These are phyloP conservation scores for Dryadomyces quercivorus DNA, from an alignment of 2,329 filamentous ascomycete species.

Conservation along the genomic window DNA sequence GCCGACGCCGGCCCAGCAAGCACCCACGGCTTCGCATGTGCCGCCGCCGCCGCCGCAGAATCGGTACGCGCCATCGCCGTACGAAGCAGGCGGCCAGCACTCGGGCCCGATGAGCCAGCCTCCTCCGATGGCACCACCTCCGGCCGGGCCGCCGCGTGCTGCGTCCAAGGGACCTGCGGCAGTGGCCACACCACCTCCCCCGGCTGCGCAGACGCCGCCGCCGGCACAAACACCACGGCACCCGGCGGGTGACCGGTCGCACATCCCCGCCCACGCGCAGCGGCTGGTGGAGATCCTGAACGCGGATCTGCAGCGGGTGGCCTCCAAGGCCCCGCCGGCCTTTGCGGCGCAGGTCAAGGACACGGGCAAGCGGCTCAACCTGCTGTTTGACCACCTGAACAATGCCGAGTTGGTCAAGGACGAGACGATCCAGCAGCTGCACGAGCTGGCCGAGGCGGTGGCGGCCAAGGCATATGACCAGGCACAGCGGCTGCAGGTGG, in stretches of 20 bases:
- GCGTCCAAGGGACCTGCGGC: constrained; percentile 15
- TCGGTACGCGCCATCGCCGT: constrained; percentile 49
- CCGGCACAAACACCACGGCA: constrained; percentile 51
- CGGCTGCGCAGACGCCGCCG: constrained; percentile 14
- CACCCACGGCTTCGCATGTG: constrained; percentile 22
- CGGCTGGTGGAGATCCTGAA: constrained; percentile 71
- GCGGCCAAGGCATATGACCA: constrained; percentile 56
- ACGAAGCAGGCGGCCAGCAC: constrained; percentile 27
- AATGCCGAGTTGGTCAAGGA: constrained; percentile 82
- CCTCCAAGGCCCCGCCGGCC: constrained; percentile 69
- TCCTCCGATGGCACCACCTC: constrained; percentile 22
- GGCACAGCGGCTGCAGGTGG: constrained; percentile 57
- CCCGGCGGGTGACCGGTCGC: constrained; percentile 76
- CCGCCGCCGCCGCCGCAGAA: constrained; percentile 28
- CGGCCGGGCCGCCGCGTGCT: constrained; percentile 28
- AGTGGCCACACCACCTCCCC: not conserved
- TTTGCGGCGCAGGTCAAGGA: constrained; percentile 87
- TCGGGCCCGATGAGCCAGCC: constrained; percentile 19
- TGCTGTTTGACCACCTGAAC: constrained; percentile 95
- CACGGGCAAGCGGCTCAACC: constrained; percentile 80
- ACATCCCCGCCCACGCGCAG: constrained; percentile 68
- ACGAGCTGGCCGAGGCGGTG: constrained; percentile 52
- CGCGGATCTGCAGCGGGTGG: constrained; percentile 80
- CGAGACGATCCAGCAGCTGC: constrained; percentile 59
- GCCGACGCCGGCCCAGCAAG: constrained; percentile 44